Evolutionary conservation across 1,284 basidiomycete genomes (phyloP).

Genomic region (Acaromyces ingoldii): DNA sequence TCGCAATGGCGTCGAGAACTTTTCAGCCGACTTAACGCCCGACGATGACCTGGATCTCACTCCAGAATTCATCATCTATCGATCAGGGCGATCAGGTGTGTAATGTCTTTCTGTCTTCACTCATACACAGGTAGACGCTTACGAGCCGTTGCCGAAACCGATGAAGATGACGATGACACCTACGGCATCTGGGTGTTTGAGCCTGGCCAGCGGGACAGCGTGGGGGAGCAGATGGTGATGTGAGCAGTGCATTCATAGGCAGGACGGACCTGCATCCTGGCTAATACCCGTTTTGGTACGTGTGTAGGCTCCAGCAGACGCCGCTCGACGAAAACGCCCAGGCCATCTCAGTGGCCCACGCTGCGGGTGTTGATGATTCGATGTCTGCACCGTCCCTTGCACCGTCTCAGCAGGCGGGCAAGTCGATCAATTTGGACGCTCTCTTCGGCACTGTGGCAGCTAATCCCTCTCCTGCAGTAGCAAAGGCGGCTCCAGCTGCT

Average conservation of each 20-base stretch:
- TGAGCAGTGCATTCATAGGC: slow-evolving; percentile 10
- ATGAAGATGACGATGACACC: slow-evolving; percentile 51
- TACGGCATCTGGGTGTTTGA: slow-evolving; percentile 76
- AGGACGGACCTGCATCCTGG: not conserved
- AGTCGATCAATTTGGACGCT: slow-evolving; percentile 39
- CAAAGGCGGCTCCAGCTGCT: slow-evolving; percentile 7
- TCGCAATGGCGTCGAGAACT: slow-evolving; percentile 77
- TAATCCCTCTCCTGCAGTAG: slow-evolving; percentile 19
- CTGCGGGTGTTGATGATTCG: not conserved
- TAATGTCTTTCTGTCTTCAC: not conserved
- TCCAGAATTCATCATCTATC: slow-evolving; percentile 66
- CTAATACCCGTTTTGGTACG: not conserved
- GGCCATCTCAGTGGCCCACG: not conserved
- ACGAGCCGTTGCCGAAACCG: too few relatives aligned
- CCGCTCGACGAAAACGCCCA: slow-evolving; percentile 1
- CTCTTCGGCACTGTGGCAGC: slow-evolving; percentile 26
- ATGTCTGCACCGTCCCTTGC: not conserved
- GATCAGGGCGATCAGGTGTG: slow-evolving; percentile 55
- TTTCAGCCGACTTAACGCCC: slow-evolving; percentile 68
- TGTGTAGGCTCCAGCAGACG: slow-evolving; percentile 21
- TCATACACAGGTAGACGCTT: not conserved
- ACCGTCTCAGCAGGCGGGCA: slow-evolving; percentile 60
- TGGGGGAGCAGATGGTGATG: slow-evolving; percentile 54
- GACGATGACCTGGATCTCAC: slow-evolving; percentile 69
- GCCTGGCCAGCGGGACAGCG: slow-evolving; percentile 64